phyloP scores from a whole-genome alignment of 2,329 filamentous ascomycete genomes.

The Claviceps monticola region DNA sequence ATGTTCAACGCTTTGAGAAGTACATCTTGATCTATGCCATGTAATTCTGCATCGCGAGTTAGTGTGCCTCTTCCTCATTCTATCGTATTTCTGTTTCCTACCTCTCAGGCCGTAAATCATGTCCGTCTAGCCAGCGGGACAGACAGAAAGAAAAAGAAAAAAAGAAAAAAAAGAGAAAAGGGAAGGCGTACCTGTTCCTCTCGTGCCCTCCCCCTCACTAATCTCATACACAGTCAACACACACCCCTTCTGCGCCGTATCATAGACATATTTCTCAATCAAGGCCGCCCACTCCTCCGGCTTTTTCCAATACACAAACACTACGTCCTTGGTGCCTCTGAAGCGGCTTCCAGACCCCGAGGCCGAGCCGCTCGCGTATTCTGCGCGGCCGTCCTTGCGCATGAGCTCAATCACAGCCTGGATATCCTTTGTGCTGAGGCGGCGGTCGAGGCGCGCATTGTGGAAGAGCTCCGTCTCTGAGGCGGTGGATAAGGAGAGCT shows the following conservation, averaged over 20 bases:
- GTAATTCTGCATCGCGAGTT: conserved; percentile 45
- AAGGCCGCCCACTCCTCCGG: conserved; percentile 81
- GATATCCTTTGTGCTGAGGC: conserved; percentile 36
- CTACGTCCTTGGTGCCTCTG: conserved; percentile 28
- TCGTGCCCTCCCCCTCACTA: conserved; percentile 68
- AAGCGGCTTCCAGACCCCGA: background rate
- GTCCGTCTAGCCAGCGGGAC: background rate
- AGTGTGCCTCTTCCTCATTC: background rate
- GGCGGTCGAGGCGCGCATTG: conserved; percentile 40
- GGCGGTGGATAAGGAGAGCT: conserved; percentile 49
- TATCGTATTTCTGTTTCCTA: background rate
- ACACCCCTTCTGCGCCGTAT: conserved; percentile 73
- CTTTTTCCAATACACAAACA: conserved; percentile 72
- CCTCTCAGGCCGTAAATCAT: background rate
- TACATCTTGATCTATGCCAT: conserved; percentile 75
- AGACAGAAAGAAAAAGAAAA: background rate
- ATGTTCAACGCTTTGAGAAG: conserved; percentile 66
- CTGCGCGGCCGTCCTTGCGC: conserved; percentile 44
- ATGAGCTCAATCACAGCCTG: conserved; percentile 46
- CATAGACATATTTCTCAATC: conserved; percentile 70
- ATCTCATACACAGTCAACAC: conserved; percentile 92
- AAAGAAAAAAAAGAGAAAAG: no score
- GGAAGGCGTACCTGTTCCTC: conserved; percentile 41
- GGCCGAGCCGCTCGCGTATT: conserved; percentile 39
- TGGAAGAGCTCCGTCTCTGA: conserved; percentile 42